A percentile compares a stretch with the other conserved stretches of the same genome.
Evolutionary conservation across 441 rosid species (phyloP).

Genomic region (Dalechampia spathulata): DNA sequence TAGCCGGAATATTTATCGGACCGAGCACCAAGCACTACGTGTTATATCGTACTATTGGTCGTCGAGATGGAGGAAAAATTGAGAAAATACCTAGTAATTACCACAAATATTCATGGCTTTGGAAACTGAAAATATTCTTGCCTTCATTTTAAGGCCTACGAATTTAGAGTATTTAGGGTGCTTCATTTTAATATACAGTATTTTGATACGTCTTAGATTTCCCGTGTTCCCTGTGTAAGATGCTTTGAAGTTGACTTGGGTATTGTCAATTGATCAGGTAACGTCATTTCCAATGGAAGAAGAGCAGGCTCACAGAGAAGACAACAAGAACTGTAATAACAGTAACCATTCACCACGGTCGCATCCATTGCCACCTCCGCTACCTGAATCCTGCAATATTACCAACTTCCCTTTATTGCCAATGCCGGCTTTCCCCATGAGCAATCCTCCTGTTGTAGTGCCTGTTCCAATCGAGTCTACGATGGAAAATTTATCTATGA

Average conservation of each 20-base stretch:
- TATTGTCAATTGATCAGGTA: constrained; percentile 26
- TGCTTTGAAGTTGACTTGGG: neutral
- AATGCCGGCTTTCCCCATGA: constrained; percentile 21
- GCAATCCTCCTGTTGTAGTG: constrained; percentile 18
- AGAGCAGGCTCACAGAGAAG: constrained; percentile 23
- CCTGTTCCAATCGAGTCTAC: constrained; percentile 33
- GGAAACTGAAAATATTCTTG: too few species aligned
- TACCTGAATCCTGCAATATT: constrained; percentile 22
- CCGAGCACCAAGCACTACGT: too few species aligned
- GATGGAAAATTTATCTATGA: constrained; percentile 20
- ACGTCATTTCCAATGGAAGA: constrained; percentile 38
- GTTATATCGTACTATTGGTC: too few species aligned
- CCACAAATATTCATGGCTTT: too few species aligned
- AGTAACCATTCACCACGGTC: constrained; percentile 11
- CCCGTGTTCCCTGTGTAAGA: too few species aligned
- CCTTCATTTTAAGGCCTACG: too few species aligned
- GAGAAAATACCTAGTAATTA: too few species aligned
- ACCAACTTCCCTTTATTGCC: constrained; percentile 26
- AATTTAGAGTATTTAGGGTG: too few species aligned
- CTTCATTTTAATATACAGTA: too few species aligned
- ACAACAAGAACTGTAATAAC: constrained; percentile 8
- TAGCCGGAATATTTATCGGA: too few species aligned
- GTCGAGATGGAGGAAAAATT: too few species aligned
- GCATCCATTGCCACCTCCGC: constrained; percentile 13
- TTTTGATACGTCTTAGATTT: too few species aligned